These are phyloP conservation scores for Xenoacremonium recifei DNA, from an alignment of 2,329 filamentous ascomycete genomes.

Conservation along the genomic window DNA sequence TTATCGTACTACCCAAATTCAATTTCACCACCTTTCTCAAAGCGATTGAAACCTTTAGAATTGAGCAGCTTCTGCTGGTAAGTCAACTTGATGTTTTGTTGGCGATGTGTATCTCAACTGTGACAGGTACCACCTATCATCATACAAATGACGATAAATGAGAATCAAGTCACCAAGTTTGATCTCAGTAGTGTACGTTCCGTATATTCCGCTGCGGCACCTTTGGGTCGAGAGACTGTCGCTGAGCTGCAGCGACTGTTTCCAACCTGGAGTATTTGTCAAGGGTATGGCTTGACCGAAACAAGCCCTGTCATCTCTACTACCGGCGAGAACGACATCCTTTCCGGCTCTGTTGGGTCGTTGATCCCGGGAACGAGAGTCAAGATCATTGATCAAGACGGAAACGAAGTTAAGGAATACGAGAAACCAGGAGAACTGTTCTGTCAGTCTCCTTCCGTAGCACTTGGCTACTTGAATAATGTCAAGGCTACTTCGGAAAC, in stretches of 20 bases:
- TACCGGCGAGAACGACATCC: constrained; percentile 61
- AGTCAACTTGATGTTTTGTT: constrained; percentile 60
- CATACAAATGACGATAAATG: constrained; percentile 66
- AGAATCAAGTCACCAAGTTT: constrained; percentile 56
- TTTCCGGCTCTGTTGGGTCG: constrained; percentile 69
- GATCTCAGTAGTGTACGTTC: constrained; percentile 63
- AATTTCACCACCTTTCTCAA: constrained; percentile 62
- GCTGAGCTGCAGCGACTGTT: constrained; percentile 58
- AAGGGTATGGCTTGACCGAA: constrained; percentile 61
- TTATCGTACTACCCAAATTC: constrained; percentile 71
- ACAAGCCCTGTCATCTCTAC: constrained; percentile 68
- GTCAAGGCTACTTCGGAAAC: constrained; percentile 44
- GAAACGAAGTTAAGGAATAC: constrained; percentile 62
- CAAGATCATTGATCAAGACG: constrained; percentile 66
- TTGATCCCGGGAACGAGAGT: constrained; percentile 63
- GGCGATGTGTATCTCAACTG: constrained; percentile 43
- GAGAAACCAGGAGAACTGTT: constrained; percentile 75
- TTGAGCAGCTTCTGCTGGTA: constrained; percentile 64
- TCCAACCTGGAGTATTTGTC: constrained; percentile 62
- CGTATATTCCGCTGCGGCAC: constrained; percentile 72
- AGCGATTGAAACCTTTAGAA: constrained; percentile 65
- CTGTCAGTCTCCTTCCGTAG: constrained; percentile 68
- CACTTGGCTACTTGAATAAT: constrained; percentile 78
- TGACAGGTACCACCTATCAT: constrained; percentile 66
- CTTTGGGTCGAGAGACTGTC: constrained; percentile 66